Percentiles rank a stretch among this genome's conserved stretches.
These are phyloP conservation scores for Xylariaceae sp. DNA, from an alignment of 2,329 filamentous ascomycete species.

Conservation along the genomic window DNA sequence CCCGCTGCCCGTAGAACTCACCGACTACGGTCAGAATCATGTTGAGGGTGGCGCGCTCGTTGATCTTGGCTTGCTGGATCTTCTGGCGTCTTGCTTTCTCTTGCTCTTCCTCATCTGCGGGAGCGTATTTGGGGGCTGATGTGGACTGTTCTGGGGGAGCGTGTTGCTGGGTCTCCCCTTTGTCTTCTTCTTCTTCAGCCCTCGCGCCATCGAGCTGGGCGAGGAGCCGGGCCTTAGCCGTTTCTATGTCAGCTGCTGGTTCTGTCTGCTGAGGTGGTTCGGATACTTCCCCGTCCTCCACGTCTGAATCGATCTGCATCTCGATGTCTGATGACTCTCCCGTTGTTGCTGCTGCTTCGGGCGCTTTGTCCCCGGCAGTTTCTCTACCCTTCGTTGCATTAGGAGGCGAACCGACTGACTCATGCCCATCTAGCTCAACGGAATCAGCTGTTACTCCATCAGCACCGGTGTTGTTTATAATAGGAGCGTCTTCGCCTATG, in stretches of 20 bases:
- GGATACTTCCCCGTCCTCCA: conserved; percentile 43
- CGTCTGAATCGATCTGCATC: conserved; percentile 38
- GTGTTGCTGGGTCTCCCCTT: conserved; percentile 16
- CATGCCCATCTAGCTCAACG: background rate
- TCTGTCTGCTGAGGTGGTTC: conserved; percentile 34
- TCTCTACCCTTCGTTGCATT: conserved; percentile 21
- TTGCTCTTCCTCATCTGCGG: conserved; percentile 35
- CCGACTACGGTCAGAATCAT: conserved; percentile 90
- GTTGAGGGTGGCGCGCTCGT: conserved; percentile 74
- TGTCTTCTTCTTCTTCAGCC: conserved; percentile 3
- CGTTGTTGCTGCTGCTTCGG: conserved; percentile 48
- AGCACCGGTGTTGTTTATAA: background rate
- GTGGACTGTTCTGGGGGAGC: conserved; percentile 1
- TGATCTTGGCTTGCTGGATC: conserved; percentile 44
- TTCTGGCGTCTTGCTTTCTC: conserved; percentile 26
- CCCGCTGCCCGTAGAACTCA: conserved; percentile 86
- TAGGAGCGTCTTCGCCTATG: background rate
- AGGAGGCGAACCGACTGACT: background rate
- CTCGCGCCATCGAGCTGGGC: conserved; percentile 43
- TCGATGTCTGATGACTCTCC: conserved; percentile 42
- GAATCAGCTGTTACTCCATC: background rate
- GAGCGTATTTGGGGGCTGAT: background rate
- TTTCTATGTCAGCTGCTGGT: conserved; percentile 46
- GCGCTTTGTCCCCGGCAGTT: conserved; percentile 6
- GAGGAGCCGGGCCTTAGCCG: conserved; percentile 52